phyloP scores from a whole-genome alignment of 345 rosid species.

The Barbarea vulgaris region DNA sequence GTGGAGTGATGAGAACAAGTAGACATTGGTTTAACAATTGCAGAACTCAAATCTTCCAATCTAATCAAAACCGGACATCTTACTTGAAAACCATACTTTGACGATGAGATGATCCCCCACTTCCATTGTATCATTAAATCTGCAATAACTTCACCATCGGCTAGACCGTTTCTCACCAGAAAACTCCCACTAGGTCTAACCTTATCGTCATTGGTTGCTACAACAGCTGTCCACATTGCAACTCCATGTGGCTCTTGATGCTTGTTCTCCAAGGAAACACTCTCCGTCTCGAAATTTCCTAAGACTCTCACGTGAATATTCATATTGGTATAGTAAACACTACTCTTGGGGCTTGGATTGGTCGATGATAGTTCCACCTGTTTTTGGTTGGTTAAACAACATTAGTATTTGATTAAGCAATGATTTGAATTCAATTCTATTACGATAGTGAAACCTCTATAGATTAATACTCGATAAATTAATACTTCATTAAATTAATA shows the following conservation, averaged over 20 bases:
- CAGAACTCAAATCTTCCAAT: constrained; percentile 17
- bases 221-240: constrained; percentile 1
- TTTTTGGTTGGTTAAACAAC: not conserved
- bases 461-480: too few species aligned
- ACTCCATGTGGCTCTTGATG: not conserved
- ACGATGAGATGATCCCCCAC: not conserved
- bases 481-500: too few species aligned
- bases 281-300: constrained; percentile 11
- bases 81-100: not conserved
- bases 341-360: constrained; percentile 4
- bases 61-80: constrained; percentile 30
- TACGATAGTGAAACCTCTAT: too few species aligned
- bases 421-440: too few species aligned
- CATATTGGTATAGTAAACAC: constrained; percentile 14
- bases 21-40: not conserved
- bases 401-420: not conserved
- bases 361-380: constrained; percentile 22
- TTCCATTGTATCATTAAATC: not conserved
- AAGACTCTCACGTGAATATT: not conserved
- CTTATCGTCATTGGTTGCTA: constrained; percentile 4
- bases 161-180: constrained; percentile 4
- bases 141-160: not conserved
- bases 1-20: not conserved
- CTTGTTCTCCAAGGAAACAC: not conserved
- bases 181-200: not conserved